Evolutionary conservation across 805 yeast genomes (phyloP), one percentile per base, ranked within the genome.

Genomic region (Suhomyces vadensis): DNA sequence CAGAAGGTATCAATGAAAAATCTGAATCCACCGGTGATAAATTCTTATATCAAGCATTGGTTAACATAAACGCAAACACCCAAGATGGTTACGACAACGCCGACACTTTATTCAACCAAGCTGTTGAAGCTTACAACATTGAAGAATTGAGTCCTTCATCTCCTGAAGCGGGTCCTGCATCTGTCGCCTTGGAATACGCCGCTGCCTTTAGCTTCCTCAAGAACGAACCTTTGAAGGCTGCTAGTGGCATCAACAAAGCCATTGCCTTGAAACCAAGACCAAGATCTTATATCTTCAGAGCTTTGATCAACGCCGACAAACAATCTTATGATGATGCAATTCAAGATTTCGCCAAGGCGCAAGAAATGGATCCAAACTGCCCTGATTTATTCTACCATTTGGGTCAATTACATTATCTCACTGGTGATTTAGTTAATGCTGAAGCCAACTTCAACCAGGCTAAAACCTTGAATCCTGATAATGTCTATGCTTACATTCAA

Each of bases 381-480:
- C 82, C 94, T 25, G 96, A 94, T 60, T 79, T 85, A 53, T 87
- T 83, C 74, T 94, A 94, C 75, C 99, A 94, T 71, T 82, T 85
- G 64, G 99, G 95, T 55, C 99, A 94, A 78, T 77, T 91, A 62
- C 80, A 78, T 65, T 92, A 91, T 71, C 73, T 94, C 58, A 81
- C 87, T 50, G 84, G 83, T 50, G 87, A 88, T 49, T 80, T 86
- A 58, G 70, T 68, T 29, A 74, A 81, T 51, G 97, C 99, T 27
- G 78, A 82, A 58, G 70, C 64, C 31, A 82, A 87, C 69, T 94
- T 90, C 62, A 77, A 77, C 56, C 84, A 82, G 67, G 85, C 96
- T 37, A 82, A 83, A 61, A 80, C 79, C 52, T 73, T 81, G 57
- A 87, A 89, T 69, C 82, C 85, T 47, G 69, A 78, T 11, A 92